phyloP scores from a whole-genome alignment of 2,329 filamentous ascomycete species.

The Pestalotiopsis fici region DNA sequence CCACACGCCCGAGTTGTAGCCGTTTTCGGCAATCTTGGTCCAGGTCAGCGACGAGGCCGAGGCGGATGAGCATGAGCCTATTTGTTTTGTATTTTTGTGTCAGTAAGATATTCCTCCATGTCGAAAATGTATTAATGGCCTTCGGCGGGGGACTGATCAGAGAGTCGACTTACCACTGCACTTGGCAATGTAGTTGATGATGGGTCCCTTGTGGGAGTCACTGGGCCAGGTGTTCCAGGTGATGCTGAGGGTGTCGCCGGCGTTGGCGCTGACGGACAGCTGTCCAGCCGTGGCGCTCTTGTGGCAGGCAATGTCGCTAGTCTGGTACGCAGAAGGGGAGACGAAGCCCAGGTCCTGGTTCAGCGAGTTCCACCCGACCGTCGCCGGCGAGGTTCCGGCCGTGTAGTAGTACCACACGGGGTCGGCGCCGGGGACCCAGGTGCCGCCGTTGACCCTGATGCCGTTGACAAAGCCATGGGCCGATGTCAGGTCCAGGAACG shows the following conservation, averaged over 20 bases:
- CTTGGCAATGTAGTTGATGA: slow-evolving; percentile 36
- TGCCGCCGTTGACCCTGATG: slow-evolving; percentile 20
- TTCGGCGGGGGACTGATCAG: not conserved
- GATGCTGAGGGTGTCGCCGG: slow-evolving; percentile 29
- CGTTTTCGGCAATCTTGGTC: slow-evolving; percentile 27
- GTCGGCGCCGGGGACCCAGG: slow-evolving; percentile 18
- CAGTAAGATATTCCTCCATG: not conserved
- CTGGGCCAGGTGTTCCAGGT: slow-evolving; percentile 34
- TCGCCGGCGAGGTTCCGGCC: slow-evolving; percentile 13
- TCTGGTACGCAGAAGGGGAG: slow-evolving; percentile 34
- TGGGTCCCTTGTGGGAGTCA: slow-evolving; percentile 33
- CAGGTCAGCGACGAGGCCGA: slow-evolving; percentile 27
- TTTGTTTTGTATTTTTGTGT: not conserved
- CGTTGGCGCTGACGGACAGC: slow-evolving; percentile 20
- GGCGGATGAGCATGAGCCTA: slow-evolving; percentile 29
- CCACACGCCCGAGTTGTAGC: slow-evolving; percentile 31
- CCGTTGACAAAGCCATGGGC: slow-evolving; percentile 24
- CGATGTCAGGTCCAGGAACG: slow-evolving; percentile 14
- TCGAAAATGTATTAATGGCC: too few species aligned
- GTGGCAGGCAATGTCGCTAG: slow-evolving; percentile 46
- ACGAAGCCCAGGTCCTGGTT: slow-evolving; percentile 52
- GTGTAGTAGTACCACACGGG: slow-evolving; percentile 26
- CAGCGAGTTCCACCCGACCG: slow-evolving; percentile 39
- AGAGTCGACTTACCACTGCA: slow-evolving; percentile 21
- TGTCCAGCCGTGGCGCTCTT: slow-evolving; percentile 37